A percentile compares a stretch with the other conserved stretches of the same genome.
Evolutionary conservation across 1,284 basidiomycete genomes (phyloP).

Genomic region (Naganishia liquefaciens): DNA sequence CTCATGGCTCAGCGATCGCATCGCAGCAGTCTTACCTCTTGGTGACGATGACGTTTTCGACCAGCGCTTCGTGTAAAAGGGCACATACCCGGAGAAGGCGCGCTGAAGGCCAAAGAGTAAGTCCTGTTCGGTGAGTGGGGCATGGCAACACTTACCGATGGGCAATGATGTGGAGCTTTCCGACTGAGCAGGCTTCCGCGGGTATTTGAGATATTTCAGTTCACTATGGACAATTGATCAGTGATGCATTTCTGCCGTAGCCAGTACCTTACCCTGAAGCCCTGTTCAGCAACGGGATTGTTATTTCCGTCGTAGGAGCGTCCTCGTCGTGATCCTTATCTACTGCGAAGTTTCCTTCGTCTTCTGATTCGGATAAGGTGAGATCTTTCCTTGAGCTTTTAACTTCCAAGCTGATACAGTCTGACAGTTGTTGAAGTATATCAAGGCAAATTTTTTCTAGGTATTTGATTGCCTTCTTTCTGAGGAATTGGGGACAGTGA

Average conservation of each 20-base stretch:
- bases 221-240: slow-evolving; percentile 7
- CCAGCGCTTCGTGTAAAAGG: slow-evolving; percentile 65
- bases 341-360: not conserved
- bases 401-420: not conserved
- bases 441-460: slow-evolving; percentile 21
- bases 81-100: slow-evolving; percentile 66
- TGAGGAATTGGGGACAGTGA: not conserved
- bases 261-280: slow-evolving; percentile 39
- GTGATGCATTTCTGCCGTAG: not conserved
- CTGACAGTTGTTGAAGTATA: slow-evolving; percentile 21
- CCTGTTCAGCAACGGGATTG: slow-evolving; percentile 37
- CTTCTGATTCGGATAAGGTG: slow-evolving; percentile 2
- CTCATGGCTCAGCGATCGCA: too few relatives aligned
- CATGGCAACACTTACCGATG: slow-evolving; percentile 6
- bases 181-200: slow-evolving; percentile 17
- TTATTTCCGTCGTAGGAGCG: slow-evolving; percentile 30
- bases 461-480: slow-evolving; percentile 29
- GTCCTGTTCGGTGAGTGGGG: too few relatives aligned
- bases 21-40: slow-evolving; percentile 61
- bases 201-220: slow-evolving; percentile 27
- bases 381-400: not conserved
- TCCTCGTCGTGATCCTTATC: not conserved
- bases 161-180: not conserved
- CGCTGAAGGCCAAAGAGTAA: slow-evolving; percentile 54
- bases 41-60: slow-evolving; percentile 62